Evolutionary conservation across 164 flowering plant species (phyloP).

Genomic region (Annona squamosa): DNA sequence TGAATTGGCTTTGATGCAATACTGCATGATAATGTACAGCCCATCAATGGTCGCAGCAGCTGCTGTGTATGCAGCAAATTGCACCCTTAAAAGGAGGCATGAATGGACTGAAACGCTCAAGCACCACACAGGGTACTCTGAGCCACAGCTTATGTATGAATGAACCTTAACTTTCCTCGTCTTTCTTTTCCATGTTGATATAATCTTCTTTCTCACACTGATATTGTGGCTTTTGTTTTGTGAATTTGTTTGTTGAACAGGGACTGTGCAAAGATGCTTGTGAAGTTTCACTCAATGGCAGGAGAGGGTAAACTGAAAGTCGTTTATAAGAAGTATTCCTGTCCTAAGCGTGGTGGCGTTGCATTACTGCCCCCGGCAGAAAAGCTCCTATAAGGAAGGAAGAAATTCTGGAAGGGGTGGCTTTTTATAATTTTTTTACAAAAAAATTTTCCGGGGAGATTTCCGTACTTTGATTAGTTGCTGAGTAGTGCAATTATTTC

Average conservation of each 20-base stretch:
- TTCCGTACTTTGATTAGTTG: not conserved
- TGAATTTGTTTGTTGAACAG: constrained; percentile 18
- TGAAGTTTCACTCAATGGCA: constrained; percentile 38
- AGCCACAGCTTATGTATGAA: constrained; percentile 41
- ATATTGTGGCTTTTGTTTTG: not conserved
- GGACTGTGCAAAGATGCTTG: constrained; percentile 69
- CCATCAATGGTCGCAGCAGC: constrained; percentile 94
- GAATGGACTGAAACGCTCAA: constrained; percentile 73
- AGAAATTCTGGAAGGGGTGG: not conserved
- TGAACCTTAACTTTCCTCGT: not conserved
- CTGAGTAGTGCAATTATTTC: not conserved
- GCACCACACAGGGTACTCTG: constrained; percentile 67
- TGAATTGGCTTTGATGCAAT: constrained; percentile 73
- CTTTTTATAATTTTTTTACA: not conserved
- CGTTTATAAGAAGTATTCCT: constrained; percentile 56
- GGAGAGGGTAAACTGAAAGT: constrained; percentile 42
- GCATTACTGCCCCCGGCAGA: constrained; percentile 60
- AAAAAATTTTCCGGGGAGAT: no score
- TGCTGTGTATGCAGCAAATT: constrained; percentile 78
- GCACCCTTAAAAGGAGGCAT: constrained; percentile 52
- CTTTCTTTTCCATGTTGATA: not conserved
- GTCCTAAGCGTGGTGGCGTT: constrained; percentile 39
- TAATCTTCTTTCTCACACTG: not conserved
- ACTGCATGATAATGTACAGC: constrained; percentile 35
- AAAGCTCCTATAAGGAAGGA: constrained; percentile 19